Evolutionary conservation across 1,139 yeast genomes (phyloP), one percentile per base, ranked within the genome.

Genomic region (Meyerozyma guilliermondii): DNA sequence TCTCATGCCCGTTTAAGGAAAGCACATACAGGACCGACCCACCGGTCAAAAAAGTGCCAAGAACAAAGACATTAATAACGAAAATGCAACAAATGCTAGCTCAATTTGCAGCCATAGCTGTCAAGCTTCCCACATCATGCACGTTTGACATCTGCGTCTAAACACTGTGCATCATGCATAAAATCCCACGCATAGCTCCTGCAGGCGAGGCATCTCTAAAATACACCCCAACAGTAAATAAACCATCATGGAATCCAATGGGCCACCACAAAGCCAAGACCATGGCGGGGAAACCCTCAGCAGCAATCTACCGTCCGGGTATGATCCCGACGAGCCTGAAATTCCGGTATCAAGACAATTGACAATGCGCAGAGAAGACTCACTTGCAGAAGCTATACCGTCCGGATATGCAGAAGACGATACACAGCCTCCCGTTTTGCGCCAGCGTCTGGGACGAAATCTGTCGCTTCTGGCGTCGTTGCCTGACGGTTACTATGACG

Each of bases 291-390:
- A 20, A 20, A 7, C 7, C 22, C 22, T 20, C 22, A 20, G 22
- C 22, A 20, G 22, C 22, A 20, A 20, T 7, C 7, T 20, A 20
- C 22, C 22, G 22, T 3, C 22, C 22, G 22, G 22, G 22, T 20
- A 20, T 7, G 6, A 20, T 26, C 13, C 28, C 20, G 16, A 29
- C 5, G 16, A 29, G 16, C 14, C 37, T 2, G 14, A 23, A 31
- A 23, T 24, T 34, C 39, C 33, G 31, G 29, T 33, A 13, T 28
- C 39, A 14, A 11, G 38, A 26, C 22, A 18, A 29, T 27, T 38
- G 9, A 16, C 26, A 5, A 11, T n/a, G 18, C 33, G 39, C 29
- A 35, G 40, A 30, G 37, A 39, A n/a, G 28, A n/a, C 13, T 27
- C 43, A 22, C 33, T 29, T 13, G 33, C 33, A 29, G 33, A 29